Evolutionary conservation across 1,284 basidiomycete species (phyloP).

Genomic region (Naganishia liquefaciens): DNA sequence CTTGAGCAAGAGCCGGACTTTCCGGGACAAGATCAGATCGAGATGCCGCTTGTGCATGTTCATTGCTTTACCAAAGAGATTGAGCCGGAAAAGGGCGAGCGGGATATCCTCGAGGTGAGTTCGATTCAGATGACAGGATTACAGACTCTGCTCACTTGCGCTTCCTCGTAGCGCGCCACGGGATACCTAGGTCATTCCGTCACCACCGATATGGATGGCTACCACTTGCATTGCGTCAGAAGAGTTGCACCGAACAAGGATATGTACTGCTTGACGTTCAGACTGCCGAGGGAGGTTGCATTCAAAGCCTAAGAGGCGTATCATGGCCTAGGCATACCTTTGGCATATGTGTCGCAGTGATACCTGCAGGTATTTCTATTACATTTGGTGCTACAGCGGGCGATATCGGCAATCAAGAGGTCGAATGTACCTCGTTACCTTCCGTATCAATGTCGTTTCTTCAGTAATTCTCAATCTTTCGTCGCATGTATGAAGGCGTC

Average conservation of each 20-base stretch:
- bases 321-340: not conserved
- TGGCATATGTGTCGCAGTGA: too few relatives aligned
- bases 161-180: constrained; percentile 66
- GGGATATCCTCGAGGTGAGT: constrained; percentile 76
- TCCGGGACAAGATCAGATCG: constrained; percentile 30
- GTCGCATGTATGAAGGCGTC: too few relatives aligned
- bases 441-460: too few relatives aligned
- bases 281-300: constrained; percentile 64
- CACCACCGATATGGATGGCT: constrained; percentile 58
- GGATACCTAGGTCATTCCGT: constrained; percentile 65
- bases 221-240: constrained; percentile 73
- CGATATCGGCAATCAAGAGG: too few relatives aligned
- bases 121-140: not conserved
- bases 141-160: not conserved
- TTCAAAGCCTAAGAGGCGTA: constrained; percentile 39
- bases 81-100: constrained; percentile 66
- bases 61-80: constrained; percentile 93
- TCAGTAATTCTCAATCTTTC: too few relatives aligned
- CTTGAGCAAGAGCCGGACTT: constrained; percentile 39
- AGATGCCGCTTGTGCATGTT: constrained; percentile 88
- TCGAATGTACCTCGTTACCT: too few relatives aligned
- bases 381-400: too few relatives aligned
- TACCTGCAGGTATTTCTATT: too few relatives aligned
- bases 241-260: constrained; percentile 95
- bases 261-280: constrained; percentile 97